Percentiles rank a stretch among this genome's conserved stretches.
Evolutionary conservation across 441 rosid species (phyloP).

Genomic region (Gossypium gossypioides): DNA sequence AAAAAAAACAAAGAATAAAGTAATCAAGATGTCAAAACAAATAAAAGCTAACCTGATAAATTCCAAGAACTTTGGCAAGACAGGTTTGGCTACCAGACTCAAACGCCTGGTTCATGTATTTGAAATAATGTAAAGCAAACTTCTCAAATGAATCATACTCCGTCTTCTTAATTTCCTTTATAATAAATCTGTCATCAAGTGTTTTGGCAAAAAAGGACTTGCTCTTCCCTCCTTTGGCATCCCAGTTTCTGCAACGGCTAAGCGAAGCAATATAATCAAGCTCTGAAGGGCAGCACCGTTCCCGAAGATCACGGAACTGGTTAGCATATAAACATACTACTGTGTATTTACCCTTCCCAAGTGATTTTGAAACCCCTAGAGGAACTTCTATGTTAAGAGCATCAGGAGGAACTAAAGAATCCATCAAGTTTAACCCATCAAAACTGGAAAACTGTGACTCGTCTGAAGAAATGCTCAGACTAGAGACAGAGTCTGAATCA

Average conservation of each 20-base stretch:
- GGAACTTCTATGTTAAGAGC: conserved; percentile 49
- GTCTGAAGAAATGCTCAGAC: conserved; percentile 34
- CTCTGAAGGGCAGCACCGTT: conserved; percentile 63
- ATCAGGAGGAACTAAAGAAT: conserved; percentile 47
- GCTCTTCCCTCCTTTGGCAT: conserved; percentile 98
- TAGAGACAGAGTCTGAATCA: conserved; percentile 43
- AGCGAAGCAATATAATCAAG: conserved; percentile 73
- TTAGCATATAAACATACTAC: conserved; percentile 63
- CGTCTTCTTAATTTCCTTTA: conserved; percentile 89
- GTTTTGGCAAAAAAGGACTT: conserved; percentile 81
- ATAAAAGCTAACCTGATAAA: conserved; percentile 61
- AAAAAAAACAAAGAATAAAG: neutral
- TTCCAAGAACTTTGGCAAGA: conserved; percentile 92
- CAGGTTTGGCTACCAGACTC: conserved; percentile 80
- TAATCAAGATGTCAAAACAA: neutral
- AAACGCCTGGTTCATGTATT: conserved; percentile 70
- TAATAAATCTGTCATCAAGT: conserved; percentile 73
- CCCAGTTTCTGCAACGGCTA: conserved; percentile 85
- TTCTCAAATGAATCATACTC: conserved; percentile 82
- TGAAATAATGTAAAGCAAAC: conserved; percentile 72
- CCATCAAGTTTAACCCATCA: conserved; percentile 66
- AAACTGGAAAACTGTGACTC: conserved; percentile 59
- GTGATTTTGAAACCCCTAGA: conserved; percentile 52
- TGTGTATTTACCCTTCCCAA: conserved; percentile 70
- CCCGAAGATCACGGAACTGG: conserved; percentile 70